A percentile compares a stretch with the other conserved stretches of the same genome.
phyloP scores from a whole-genome alignment of 768 basidiomycete genomes.

The Asterophora parasitica region DNA sequence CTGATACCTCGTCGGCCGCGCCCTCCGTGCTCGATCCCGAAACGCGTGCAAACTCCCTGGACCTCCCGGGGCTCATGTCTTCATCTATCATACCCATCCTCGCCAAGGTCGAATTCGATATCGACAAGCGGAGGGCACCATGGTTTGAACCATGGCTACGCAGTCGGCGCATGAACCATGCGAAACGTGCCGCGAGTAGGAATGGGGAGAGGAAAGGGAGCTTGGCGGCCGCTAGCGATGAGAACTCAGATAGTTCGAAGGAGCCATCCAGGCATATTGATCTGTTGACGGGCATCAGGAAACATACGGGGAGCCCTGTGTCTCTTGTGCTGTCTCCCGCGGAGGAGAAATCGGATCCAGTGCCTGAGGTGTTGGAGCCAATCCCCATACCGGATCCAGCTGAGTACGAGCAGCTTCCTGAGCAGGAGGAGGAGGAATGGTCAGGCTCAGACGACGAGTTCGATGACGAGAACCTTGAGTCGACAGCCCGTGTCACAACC shows the following conservation, averaged over 20 bases:
- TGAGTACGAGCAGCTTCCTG: constrained; percentile 29
- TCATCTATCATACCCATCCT: constrained; percentile 74
- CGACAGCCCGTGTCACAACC: constrained; percentile 34
- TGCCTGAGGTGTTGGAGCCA: neutral
- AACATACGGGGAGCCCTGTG: constrained; percentile 35
- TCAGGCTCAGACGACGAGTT: constrained; percentile 23
- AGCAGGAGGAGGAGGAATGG: constrained; percentile 13
- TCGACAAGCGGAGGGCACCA: constrained; percentile 70
- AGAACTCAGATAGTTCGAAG: constrained; percentile 18
- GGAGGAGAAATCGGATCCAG: constrained; percentile 7
- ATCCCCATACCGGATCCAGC: no score
- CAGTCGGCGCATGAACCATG: constrained; percentile 55
- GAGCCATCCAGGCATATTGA: constrained; percentile 37
- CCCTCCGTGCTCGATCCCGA: constrained; percentile 28
- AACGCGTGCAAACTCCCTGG: constrained; percentile 42
- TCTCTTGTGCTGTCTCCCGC: constrained; percentile 21
- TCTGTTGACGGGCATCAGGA: constrained; percentile 44
- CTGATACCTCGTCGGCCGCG: constrained; percentile 43
- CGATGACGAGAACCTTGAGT: constrained; percentile 33
- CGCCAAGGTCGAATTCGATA: constrained; percentile 94
- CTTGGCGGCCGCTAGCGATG: constrained; percentile 12
- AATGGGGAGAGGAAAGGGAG: constrained; percentile 20
- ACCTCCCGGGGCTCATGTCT: constrained; percentile 62
- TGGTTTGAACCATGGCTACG: constrained; percentile 88
- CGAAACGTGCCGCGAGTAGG: constrained; percentile 50